Evolutionary conservation across 495 filamentous ascomycete genomes (phyloP).

Genomic region (Neurospora sp.): DNA sequence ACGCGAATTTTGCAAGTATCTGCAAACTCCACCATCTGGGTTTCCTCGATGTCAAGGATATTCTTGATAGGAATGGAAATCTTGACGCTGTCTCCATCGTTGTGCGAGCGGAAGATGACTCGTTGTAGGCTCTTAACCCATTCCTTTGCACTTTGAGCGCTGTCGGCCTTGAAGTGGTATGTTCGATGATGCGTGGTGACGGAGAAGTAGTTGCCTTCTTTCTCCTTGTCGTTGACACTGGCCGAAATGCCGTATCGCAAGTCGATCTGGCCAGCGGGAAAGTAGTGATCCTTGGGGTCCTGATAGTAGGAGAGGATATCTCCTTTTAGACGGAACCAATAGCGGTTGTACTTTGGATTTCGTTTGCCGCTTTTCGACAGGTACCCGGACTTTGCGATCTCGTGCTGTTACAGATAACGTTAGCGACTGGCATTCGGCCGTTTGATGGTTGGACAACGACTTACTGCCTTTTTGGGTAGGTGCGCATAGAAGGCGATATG

Average conservation of each 20-base stretch:
- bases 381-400: constrained; percentile 77
- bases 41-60: constrained; percentile 87
- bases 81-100: constrained; percentile 95
- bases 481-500: constrained; percentile 98
- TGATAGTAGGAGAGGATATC: constrained; percentile 92
- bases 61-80: constrained; percentile 83
- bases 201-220: constrained; percentile 65
- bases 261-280: constrained; percentile 85
- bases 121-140: constrained; percentile 94
- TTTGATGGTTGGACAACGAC: constrained; percentile 10
- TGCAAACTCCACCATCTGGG: constrained; percentile 80
- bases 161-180: constrained; percentile 87
- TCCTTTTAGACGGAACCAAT: constrained; percentile 94
- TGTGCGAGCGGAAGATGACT: constrained; percentile 91
- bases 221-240: constrained; percentile 59
- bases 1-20: constrained; percentile 92
- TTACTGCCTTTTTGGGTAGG: constrained; percentile 77
- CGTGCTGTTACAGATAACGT: constrained; percentile 43
- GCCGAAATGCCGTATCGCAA: constrained; percentile 87
- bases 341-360: constrained; percentile 82
- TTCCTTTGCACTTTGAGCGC: constrained; percentile 79
- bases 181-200: constrained; percentile 74
- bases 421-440: constrained; percentile 1
- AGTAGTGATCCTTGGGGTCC: constrained; percentile 78
- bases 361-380: constrained; percentile 81